Base-by-base conservation (phyloP, 495 filamentous ascomycete species). In the Oleoguttula mirabilis region DNA sequence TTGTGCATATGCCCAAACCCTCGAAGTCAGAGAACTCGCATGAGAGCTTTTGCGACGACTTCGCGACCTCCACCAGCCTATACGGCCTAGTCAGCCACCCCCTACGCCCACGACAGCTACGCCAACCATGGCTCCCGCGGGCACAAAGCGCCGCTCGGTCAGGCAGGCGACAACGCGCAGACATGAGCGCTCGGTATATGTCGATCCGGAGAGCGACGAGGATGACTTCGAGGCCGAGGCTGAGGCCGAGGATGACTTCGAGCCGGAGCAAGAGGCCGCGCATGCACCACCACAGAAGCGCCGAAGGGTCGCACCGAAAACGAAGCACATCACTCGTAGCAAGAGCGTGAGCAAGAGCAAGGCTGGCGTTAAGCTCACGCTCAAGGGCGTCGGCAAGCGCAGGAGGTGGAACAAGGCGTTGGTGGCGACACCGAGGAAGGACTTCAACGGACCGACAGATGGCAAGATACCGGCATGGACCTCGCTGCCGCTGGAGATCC, bases 401-500 rank as follows among this genome's bases (percentile, higher is more conserved):
- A n/a, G 43, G 12, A 23, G 27, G 12, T 34, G 6, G 21, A 45
- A 36, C 36, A 44, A 32, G 10, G 14, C 16, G 16, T 7, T 15
- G 20, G 35, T 3, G 3, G 22, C 50, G 21, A 43, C 34, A 20
- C 12, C 28, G 25, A 24, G 35, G 35, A 20, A 28, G 20, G 32
- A 20, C 12, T 53, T 48, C 31, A 44, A 14, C 1, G 50, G 50
- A 1, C 45, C 45, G 2, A 48, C 39, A 19, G 64, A 69, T 20
- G 63, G 65, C 11, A 63, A 62, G 20, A 74, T 74, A 25, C 82
- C 77, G 30, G 66, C 72, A 3, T 94, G 83, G 83, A 59, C 70
- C 8, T 71, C 62, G 0, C 60, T 92, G 3, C 84, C 84, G 1
- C 85, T 88, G 47, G 69, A 81, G 16, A 63, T 90, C 2, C 69